These are phyloP conservation scores for Mycena sanguinolenta DNA, from an alignment of 768 basidiomycete genomes.

Conservation along the genomic window DNA sequence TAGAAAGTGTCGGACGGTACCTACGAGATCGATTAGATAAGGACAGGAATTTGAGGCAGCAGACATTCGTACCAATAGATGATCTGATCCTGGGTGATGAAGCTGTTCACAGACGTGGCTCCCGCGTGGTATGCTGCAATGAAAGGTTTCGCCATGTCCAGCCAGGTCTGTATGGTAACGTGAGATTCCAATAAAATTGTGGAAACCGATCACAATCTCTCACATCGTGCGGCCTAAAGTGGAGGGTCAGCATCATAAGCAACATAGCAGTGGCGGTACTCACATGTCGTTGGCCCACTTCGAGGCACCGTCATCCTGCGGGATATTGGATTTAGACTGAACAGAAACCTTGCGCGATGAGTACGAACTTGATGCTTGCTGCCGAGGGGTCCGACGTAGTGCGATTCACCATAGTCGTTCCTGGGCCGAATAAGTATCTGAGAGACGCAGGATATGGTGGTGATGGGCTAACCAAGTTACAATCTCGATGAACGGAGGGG, in stretches of 20 bases:
- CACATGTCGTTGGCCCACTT: conserved; percentile 40
- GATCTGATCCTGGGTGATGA: conserved; percentile 35
- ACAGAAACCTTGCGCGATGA: background rate
- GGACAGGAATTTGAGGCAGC: background rate
- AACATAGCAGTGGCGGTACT: background rate
- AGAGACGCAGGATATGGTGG: background rate
- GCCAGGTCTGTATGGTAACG: conserved; percentile 44
- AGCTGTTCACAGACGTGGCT: conserved; percentile 32
- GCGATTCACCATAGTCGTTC: conserved; percentile 52
- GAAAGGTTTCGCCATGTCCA: conserved; percentile 61
- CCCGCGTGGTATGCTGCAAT: conserved; percentile 62
- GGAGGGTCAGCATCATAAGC: background rate
- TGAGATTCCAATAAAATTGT: background rate
- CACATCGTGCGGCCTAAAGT: conserved; percentile 30
- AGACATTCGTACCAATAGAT: conserved; percentile 28
- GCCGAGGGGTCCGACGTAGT: conserved; percentile 63
- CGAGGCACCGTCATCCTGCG: conserved; percentile 32
- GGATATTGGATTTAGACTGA: background rate
- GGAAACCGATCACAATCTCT: background rate
- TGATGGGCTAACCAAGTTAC: conserved; percentile 55
- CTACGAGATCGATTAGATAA: conserved; percentile 3
- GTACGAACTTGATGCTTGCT: conserved; percentile 27
- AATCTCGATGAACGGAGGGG: conserved; percentile 45
- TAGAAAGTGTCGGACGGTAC: conserved; percentile 32
- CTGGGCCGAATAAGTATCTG: background rate